These are phyloP conservation scores for Acanthamoeba sp. DNA, from an alignment of 208 protist genomes.

Conservation along the genomic window DNA sequence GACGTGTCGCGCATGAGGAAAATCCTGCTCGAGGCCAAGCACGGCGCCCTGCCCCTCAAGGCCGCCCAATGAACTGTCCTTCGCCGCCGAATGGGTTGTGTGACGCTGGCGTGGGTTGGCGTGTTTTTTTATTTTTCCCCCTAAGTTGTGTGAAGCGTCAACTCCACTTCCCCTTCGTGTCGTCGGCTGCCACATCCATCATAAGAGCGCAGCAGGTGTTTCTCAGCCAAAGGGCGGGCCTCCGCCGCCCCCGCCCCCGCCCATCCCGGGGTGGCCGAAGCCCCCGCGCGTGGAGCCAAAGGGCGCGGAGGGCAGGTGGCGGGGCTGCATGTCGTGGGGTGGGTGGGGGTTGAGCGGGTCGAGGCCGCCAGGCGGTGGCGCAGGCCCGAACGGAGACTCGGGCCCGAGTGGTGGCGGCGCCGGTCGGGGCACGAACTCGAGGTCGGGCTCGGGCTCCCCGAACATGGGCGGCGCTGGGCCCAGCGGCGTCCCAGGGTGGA, in stretches of 20 bases:
- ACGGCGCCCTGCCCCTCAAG: constrained; percentile 34
- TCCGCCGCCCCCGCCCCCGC: background rate
- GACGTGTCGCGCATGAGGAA: constrained; percentile 62
- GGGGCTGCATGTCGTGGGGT: background rate
- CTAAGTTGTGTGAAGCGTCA: too few species aligned
- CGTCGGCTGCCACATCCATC: too few species aligned
- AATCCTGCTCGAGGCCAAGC: constrained; percentile 63
- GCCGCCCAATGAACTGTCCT: background rate
- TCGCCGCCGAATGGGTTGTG: too few species aligned
- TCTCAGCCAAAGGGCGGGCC: background rate
- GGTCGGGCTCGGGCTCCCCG: constrained; percentile 31
- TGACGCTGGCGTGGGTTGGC: too few species aligned
- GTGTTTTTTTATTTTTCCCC: too few species aligned
- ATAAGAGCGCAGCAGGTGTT: background rate
- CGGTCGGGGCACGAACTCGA: background rate
- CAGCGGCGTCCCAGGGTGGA: too few species aligned
- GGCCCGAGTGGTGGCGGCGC: background rate
- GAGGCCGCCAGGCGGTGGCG: background rate
- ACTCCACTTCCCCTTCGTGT: too few species aligned
- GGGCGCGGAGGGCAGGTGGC: background rate
- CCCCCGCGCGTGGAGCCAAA: background rate
- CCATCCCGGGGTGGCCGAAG: too few species aligned
- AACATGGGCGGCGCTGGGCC: background rate
- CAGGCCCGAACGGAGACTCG: constrained; percentile 18
- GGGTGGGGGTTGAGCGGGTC: constrained; percentile 14